Conservation (phyloP, 768 basidiomycete species). For the Hydnum rufescens region DNA sequence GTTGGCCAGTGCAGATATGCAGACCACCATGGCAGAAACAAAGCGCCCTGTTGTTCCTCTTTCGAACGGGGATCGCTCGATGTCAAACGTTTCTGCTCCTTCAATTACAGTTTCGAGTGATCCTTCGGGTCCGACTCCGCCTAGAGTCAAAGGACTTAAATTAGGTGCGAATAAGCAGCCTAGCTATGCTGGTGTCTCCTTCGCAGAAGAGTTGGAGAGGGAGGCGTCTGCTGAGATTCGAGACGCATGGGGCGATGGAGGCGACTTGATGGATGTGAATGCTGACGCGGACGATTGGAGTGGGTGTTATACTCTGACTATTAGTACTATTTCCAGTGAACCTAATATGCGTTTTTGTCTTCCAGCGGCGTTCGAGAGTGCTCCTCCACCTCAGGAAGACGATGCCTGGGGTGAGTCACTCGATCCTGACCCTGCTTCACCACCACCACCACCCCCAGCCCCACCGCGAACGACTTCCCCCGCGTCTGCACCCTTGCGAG, state of each 20-base stretch:
- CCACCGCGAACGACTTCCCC: not conserved
- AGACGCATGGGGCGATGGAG: constrained; percentile 18
- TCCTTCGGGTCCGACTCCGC: not conserved
- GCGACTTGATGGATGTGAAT: constrained; percentile 81
- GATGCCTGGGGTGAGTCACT: constrained; percentile 11
- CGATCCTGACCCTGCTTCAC: not conserved
- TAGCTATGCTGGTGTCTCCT: constrained; percentile 16
- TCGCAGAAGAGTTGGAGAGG: constrained; percentile 39
- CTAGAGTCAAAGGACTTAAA: constrained; percentile 41
- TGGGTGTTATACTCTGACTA: constrained; percentile 26
- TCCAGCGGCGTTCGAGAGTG: constrained; percentile 56
- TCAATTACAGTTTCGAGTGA: not conserved
- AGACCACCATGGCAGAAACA: constrained; percentile 36
- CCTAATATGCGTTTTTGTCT: not conserved
- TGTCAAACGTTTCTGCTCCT: constrained; percentile 1
- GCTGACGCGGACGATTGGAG: constrained; percentile 94
- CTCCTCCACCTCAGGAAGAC: constrained; percentile 9
- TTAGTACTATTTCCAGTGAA: not conserved
- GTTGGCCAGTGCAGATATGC: constrained; percentile 56
- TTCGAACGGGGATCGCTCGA: constrained; percentile 9
- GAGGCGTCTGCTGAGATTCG: constrained; percentile 26
- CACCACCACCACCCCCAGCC: not conserved
- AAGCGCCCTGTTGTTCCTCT: constrained; percentile 28
- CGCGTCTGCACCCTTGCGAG: not conserved
- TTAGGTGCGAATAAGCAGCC: constrained; percentile 39